Conservation (phyloP, 371 early-diverging fungal genomes). For the Phascolomyces articulosus region DNA sequence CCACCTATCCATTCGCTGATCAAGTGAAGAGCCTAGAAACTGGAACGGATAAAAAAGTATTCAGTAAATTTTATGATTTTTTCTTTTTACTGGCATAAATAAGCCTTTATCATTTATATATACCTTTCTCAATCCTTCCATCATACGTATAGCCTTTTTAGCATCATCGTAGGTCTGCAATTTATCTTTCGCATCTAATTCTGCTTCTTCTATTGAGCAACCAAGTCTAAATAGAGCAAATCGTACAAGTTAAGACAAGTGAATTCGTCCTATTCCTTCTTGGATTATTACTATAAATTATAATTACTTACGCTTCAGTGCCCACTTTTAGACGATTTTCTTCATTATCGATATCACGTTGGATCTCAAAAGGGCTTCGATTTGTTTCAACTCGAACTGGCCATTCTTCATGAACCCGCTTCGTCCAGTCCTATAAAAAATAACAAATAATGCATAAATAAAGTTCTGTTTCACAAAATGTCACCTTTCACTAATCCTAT, state of each 20-base stretch:
- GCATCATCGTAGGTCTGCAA: slow-evolving; percentile 60
- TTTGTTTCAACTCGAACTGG: background rate
- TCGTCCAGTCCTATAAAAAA: background rate
- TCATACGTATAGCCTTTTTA: slow-evolving; percentile 47
- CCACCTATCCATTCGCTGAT: slow-evolving; percentile 68
- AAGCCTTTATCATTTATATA: too few relatives aligned
- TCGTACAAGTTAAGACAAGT: too few relatives aligned
- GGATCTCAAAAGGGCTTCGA: background rate
- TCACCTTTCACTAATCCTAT: too few relatives aligned
- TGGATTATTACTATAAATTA: too few relatives aligned
- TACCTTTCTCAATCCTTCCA: slow-evolving; percentile 56
- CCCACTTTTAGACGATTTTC: background rate
- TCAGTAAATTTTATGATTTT: too few relatives aligned
- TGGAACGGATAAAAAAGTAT: too few relatives aligned
- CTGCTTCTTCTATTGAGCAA: slow-evolving; percentile 35
- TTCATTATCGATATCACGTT: slow-evolving; percentile 37
- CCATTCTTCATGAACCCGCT: background rate
- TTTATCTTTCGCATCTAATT: slow-evolving; percentile 50
- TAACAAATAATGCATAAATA: background rate
- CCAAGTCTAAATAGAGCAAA: background rate
- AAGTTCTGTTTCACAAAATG: background rate
- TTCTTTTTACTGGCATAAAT: too few relatives aligned
- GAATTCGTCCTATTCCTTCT: too few relatives aligned
- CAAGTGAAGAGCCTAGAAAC: too few relatives aligned
- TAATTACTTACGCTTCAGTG: background rate